Base-by-base conservation (phyloP, 148 eudicot genomes). In the Linanthus parryae region DNA sequence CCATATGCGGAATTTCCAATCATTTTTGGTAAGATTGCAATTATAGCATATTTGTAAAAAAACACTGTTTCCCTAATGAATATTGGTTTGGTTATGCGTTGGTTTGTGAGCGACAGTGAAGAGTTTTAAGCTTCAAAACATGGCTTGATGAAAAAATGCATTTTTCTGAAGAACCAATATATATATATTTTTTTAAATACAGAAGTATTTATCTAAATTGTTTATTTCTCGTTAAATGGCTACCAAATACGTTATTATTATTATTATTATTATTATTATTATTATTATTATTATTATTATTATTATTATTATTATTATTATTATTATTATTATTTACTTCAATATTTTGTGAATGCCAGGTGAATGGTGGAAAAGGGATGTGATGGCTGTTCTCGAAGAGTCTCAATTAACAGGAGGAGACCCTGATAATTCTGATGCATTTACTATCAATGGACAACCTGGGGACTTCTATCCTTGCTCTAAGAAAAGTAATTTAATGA, bases 401-500 rank as follows among this genome's bases (percentile, higher is more conserved):
- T 37, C 38, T 14, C 30, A 11, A 34, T 13, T 1, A 8, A 46
- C 47, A 2, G 67, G 67, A 37, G 67, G 67, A 37, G 13, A 25
- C 41, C 67, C 67, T 14, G 25, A 37, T 16, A 8, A 14, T 7
- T 63, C 67, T 7, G 67, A 63, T 54, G 67, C 67, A 14, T 37
- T 54, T 33, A 55, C 67, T 19, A 63, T 63, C 8, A 55, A 63
- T 28, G 67, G 67, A 23, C 67, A 63, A 27, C 67, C 67, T 37
- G 67, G 67, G 15, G 61, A 54, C 15, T 31, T 54, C 29, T 63
- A 63, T 29, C 67, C 67, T 14, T 63, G 67, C 60, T 63, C 67
- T 22, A 54, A 63, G 25, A 15, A 31, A 19, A 60, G 67, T 63
- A 23, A 1, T 23, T 48, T 40, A 15, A n/a, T n/a, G n/a, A 26